Percentiles rank a stretch among this genome's conserved stretches.
Conservation (phyloP, 1,139 yeast species). For the Pichia sp. region DNA sequence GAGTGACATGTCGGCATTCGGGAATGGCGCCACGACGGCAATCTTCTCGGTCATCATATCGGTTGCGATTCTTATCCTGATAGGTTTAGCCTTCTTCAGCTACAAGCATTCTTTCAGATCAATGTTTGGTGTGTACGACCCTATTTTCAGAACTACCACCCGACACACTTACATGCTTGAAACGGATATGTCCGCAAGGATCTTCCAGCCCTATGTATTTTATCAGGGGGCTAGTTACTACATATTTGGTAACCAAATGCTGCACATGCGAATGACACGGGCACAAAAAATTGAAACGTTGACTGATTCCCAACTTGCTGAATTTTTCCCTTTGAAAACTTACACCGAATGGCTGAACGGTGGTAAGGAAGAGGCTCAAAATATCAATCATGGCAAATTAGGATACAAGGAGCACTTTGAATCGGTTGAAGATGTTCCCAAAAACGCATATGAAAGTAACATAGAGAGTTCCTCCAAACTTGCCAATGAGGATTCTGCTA, state of each 20-base stretch:
- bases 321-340: slow-evolving; percentile 59
- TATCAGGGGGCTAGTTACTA: slow-evolving; percentile 10
- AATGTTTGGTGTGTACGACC: slow-evolving; percentile 49
- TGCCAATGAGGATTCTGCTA: background rate
- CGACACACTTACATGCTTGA: slow-evolving; percentile 24
- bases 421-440: background rate
- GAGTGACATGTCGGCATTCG: slow-evolving; percentile 15
- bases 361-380: slow-evolving; percentile 38
- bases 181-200: slow-evolving; percentile 13
- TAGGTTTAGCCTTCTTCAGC: slow-evolving; percentile 54
- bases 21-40: slow-evolving; percentile 50
- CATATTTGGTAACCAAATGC: slow-evolving; percentile 6
- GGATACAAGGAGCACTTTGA: slow-evolving; percentile 25
- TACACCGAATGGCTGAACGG: slow-evolving; percentile 61
- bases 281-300: slow-evolving; percentile 46
- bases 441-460: slow-evolving; percentile 21
- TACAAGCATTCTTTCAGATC: slow-evolving; percentile 54
- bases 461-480: slow-evolving; percentile 24
- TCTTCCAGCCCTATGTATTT: slow-evolving; percentile 14
- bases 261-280: slow-evolving; percentile 28
- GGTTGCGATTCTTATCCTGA: slow-evolving; percentile 56
- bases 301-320: slow-evolving; percentile 58
- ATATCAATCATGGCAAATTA: slow-evolving; percentile 25
- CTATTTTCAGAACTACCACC: slow-evolving; percentile 24
- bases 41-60: slow-evolving; percentile 59